These are phyloP conservation scores for Nicotiana undulata DNA, from an alignment of 257 asterid species.

Conservation along the genomic window DNA sequence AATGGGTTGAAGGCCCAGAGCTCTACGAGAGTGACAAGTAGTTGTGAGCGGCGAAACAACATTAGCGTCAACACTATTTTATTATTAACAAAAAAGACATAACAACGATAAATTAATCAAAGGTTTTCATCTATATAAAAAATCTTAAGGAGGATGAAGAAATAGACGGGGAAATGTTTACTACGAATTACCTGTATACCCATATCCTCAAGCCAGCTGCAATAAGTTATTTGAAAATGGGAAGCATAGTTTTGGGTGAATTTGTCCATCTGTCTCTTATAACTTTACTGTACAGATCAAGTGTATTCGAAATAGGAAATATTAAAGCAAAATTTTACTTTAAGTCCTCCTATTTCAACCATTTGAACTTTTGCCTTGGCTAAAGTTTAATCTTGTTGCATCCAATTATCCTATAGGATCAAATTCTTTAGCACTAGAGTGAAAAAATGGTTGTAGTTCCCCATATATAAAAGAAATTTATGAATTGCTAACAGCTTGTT, in stretches of 20 bases:
- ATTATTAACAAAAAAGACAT: not conserved
- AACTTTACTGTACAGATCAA: constrained; percentile 25
- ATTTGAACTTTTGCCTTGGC: too few relatives aligned
- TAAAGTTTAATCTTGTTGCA: too few relatives aligned
- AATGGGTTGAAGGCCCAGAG: constrained; percentile 8
- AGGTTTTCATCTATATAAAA: too few relatives aligned
- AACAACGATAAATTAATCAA: not conserved
- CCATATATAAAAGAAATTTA: too few relatives aligned
- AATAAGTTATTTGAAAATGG: constrained; percentile 35
- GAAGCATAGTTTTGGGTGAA: constrained; percentile 58
- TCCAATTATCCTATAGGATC: too few relatives aligned
- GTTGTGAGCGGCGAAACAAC: constrained; percentile 56
- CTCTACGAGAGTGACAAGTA: constrained; percentile 34
- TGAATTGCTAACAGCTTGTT: too few relatives aligned
- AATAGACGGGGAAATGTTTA: not conserved
- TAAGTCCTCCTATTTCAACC: too few relatives aligned
- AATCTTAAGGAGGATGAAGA: not conserved
- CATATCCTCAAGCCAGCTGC: constrained; percentile 51
- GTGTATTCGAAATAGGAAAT: too few relatives aligned
- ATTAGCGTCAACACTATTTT: constrained; percentile 52
- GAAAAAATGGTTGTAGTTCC: too few relatives aligned
- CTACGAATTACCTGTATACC: constrained; percentile 45
- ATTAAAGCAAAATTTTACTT: too few relatives aligned
- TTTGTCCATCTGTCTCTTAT: constrained; percentile 51
- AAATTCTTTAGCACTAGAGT: too few relatives aligned